A percentile compares a stretch with the other conserved stretches of the same genome.
Evolutionary conservation across 78 protist species (phyloP).

Genomic region (Salpingoeca rosetta): DNA sequence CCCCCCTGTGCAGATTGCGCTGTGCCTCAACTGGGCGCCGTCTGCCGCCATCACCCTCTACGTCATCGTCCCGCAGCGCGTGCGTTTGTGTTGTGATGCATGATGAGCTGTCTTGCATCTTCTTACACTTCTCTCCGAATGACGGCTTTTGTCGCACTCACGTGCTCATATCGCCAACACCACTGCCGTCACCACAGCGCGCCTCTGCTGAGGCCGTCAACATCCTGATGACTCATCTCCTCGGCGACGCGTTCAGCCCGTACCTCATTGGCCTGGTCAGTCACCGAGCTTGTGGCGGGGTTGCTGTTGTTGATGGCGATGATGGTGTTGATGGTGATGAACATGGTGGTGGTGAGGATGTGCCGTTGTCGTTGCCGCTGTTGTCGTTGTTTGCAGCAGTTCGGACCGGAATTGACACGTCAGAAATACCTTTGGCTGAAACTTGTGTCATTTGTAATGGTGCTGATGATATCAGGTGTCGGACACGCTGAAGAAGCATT

Average conservation of each 20-base stretch:
- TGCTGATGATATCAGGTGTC: too few species aligned
- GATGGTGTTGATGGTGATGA: not conserved
- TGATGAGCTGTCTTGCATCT: too few species aligned
- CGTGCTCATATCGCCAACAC: not conserved
- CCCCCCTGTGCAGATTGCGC: not conserved
- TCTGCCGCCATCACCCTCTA: not conserved
- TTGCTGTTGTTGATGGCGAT: not conserved
- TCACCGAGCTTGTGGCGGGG: not conserved
- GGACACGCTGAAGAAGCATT: too few species aligned
- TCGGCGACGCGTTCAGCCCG: not conserved
- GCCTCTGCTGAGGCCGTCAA: not conserved
- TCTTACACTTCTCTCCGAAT: too few species aligned
- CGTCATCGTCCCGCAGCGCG: not conserved
- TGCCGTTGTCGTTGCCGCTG: not conserved
- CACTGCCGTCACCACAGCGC: too few species aligned
- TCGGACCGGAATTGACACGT: not conserved
- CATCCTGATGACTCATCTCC: not conserved
- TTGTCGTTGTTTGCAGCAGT: too few species aligned
- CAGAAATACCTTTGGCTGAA: not conserved
- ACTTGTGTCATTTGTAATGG: not conserved
- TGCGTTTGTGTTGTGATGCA: too few species aligned
- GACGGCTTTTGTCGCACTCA: not conserved
- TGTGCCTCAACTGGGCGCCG: constrained; percentile 2
- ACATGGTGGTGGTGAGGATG: not conserved
- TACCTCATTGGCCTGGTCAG: not conserved